phyloP scores from a whole-genome alignment of 345 rosid species.

The Turritis glabra region DNA sequence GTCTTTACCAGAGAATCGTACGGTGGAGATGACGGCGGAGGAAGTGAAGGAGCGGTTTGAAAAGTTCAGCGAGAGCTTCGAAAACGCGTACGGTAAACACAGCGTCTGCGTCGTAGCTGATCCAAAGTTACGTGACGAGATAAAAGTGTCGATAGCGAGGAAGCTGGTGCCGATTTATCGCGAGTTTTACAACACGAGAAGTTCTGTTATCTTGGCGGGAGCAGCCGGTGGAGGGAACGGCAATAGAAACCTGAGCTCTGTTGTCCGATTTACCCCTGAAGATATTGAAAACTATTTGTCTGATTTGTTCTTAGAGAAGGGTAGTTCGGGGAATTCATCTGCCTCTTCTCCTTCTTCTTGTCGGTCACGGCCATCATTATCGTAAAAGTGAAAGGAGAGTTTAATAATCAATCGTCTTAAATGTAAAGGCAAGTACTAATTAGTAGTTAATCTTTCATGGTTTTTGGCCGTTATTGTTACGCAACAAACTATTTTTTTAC shows the following conservation, averaged over 20 bases:
- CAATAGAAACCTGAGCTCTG: conserved; percentile 12
- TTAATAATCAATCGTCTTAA: conserved; percentile 12
- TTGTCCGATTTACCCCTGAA: conserved; percentile 69
- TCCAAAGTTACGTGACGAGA: conserved; percentile 57
- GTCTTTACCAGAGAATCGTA: conserved; percentile 45
- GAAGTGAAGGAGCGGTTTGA: conserved; percentile 51
- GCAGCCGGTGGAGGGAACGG: conserved; percentile 4
- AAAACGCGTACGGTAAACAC: conserved; percentile 55
- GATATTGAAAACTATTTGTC: conserved; percentile 59
- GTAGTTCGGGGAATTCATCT: neutral
- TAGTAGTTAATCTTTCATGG: conserved; percentile 9
- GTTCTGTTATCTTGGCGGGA: conserved; percentile 25
- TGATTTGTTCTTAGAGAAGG: conserved; percentile 40
- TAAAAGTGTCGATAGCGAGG: conserved; percentile 46
- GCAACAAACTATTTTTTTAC: neutral
- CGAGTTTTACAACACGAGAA: conserved; percentile 50
- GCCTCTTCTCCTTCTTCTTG: conserved; percentile 21
- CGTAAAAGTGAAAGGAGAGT: neutral
- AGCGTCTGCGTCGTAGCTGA: conserved; percentile 53
- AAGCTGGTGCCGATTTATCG: conserved; percentile 54
- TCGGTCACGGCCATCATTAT: conserved; percentile 12
- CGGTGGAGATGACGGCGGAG: conserved; percentile 42
- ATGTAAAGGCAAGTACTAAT: conserved; percentile 15
- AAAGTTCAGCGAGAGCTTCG: conserved; percentile 56
- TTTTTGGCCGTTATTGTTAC: neutral